These are phyloP conservation scores for Fusarium sp. DNA, from an alignment of 2,329 filamentous ascomycete species.

Conservation along the genomic window DNA sequence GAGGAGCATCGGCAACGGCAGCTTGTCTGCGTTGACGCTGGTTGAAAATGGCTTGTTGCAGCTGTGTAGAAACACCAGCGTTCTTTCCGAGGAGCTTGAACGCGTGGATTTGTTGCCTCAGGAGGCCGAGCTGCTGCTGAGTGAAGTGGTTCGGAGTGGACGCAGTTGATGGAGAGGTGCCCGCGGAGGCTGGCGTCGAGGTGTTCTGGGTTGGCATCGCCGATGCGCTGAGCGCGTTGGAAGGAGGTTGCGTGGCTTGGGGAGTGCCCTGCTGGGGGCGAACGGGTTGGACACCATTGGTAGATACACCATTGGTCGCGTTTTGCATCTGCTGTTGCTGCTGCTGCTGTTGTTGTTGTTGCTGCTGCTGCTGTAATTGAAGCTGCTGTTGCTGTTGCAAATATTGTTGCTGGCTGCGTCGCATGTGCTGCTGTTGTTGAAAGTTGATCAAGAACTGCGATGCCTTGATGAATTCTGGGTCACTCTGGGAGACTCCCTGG, in stretches of 20 bases:
- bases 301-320: constrained; percentile 62
- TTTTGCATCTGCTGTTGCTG: constrained; percentile 65
- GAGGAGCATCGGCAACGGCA: constrained; percentile 61
- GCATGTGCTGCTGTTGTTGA: constrained; percentile 73
- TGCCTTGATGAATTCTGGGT: constrained; percentile 89
- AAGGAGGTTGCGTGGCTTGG: constrained; percentile 48
- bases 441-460: constrained; percentile 80
- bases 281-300: constrained; percentile 62
- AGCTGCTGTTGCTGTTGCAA: constrained; percentile 60
- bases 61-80: constrained; percentile 78
- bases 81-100: constrained; percentile 94
- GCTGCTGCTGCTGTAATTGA: constrained; percentile 64
- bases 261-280: constrained; percentile 55
- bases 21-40: constrained; percentile 75
- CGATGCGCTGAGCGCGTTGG: constrained; percentile 54
- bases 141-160: constrained; percentile 72
- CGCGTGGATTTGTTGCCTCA: constrained; percentile 89
- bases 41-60: constrained; percentile 87
- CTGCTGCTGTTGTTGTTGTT: constrained; percentile 53
- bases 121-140: constrained; percentile 80
- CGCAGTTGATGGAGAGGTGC: constrained; percentile 46
- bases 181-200: constrained; percentile 49
- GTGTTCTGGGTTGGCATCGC: constrained; percentile 52
- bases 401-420: constrained; percentile 59
- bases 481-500: constrained; percentile 80